phyloP scores from a whole-genome alignment of 2,329 filamentous ascomycete species.

The Emergomyces pasteurianus region DNA sequence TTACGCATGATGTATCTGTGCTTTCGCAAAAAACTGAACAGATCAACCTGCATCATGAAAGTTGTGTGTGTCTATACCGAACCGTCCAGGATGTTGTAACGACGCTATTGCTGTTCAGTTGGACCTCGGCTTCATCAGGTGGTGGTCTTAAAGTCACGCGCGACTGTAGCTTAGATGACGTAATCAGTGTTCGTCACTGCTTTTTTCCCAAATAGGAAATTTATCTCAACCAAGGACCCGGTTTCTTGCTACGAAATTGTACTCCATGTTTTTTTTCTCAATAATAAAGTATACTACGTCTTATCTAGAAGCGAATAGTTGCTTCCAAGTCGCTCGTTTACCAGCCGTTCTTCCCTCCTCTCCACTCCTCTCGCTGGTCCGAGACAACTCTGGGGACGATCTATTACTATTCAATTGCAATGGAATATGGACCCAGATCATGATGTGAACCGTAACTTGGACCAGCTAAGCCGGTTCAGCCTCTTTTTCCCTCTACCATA shows the following conservation, averaged over 20 bases:
- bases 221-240: not conserved
- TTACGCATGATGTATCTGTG: not conserved
- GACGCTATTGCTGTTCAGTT: not conserved
- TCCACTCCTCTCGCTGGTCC: not conserved
- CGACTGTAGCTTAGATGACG: not conserved
- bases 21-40: not conserved
- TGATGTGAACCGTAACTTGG: conserved; percentile 17
- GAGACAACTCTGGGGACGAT: not conserved
- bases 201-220: not conserved
- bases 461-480: conserved; percentile 67
- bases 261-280: not conserved
- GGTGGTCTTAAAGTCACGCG: not conserved
- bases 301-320: not conserved
- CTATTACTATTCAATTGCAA: conserved; percentile 1
- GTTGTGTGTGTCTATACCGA: not conserved
- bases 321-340: not conserved
- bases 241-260: not conserved
- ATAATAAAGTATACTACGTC: not conserved
- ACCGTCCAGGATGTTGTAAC: not conserved
- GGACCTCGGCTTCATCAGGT: not conserved
- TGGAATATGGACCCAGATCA: conserved; percentile 32
- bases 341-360: not conserved
- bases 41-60: not conserved
- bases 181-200: not conserved
- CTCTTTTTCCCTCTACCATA: conserved; percentile 79